phyloP scores from a whole-genome alignment of 768 basidiomycete species.

The Candolleomyces efflorescens region DNA sequence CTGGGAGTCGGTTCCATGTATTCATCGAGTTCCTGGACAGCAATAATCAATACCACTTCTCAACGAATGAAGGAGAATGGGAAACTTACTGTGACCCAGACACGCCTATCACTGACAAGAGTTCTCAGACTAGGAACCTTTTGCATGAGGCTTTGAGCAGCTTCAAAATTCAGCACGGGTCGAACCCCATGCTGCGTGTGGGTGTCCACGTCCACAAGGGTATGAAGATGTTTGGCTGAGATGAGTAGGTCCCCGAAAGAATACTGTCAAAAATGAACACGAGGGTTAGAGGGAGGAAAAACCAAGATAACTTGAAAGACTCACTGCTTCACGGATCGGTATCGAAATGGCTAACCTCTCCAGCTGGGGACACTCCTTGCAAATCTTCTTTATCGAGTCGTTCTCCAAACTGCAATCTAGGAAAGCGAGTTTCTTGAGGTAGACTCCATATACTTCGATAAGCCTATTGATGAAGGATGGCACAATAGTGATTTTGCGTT shows the following conservation, averaged over 20 bases:
- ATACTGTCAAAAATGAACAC: constrained; percentile 11
- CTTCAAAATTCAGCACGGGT: constrained; percentile 3
- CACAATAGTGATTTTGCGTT: constrained; percentile 34
- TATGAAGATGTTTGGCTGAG: constrained; percentile 4
- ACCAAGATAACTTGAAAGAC: no score
- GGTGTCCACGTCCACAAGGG: constrained; percentile 6
- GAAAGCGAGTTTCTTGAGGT: constrained; percentile 42
- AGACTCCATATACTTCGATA: constrained; percentile 26
- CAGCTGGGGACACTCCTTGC: constrained; percentile 38
- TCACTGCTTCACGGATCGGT: constrained; percentile 44
- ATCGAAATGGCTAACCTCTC: constrained; percentile 48
- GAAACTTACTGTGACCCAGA: constrained; percentile 5
- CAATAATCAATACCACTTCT: background rate
- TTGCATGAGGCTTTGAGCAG: constrained; percentile 5
- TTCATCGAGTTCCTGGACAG: background rate
- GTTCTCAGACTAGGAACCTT: constrained; percentile 7
- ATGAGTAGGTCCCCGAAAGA: constrained; percentile 4
- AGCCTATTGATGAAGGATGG: constrained; percentile 39
- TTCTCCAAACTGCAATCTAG: constrained; percentile 40
- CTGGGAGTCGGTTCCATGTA: background rate
- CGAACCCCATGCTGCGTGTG: constrained; percentile 9
- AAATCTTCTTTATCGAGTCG: constrained; percentile 37
- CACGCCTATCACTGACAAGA: constrained; percentile 8
- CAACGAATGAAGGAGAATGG: background rate
- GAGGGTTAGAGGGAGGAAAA: constrained; percentile 18